A percentile compares a stretch with the other conserved stretches of the same genome.
phyloP scores from a whole-genome alignment of 2,329 filamentous ascomycete species.

The Diatrype stigma region DNA sequence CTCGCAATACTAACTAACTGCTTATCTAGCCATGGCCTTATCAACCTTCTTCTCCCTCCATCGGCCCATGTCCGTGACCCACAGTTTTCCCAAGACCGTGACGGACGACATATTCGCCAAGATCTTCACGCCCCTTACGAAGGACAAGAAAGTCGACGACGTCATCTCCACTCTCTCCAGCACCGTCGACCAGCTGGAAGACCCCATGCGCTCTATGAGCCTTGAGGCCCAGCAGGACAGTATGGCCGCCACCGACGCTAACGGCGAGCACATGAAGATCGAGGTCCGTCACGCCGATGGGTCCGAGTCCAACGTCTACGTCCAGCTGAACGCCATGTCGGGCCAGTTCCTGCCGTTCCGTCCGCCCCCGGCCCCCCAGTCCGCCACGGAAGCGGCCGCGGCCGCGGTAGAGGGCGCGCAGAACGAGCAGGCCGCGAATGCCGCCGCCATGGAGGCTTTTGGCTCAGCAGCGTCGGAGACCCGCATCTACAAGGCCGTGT shows the following conservation, averaged over 20 bases:
- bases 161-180: constrained; percentile 65
- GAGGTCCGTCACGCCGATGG: constrained; percentile 54
- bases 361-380: constrained; percentile 74
- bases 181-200: constrained; percentile 56
- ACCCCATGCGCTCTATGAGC: constrained; percentile 51
- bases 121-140: constrained; percentile 66
- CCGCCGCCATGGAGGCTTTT: constrained; percentile 29
- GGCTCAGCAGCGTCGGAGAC: constrained; percentile 29
- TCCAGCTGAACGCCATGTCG: constrained; percentile 65
- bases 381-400: constrained; percentile 44
- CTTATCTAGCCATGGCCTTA: constrained; percentile 68
- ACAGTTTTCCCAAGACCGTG: constrained; percentile 70
- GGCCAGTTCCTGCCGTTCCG: constrained; percentile 75
- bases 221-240: constrained; percentile 36
- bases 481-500: constrained; percentile 59
- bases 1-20: constrained; percentile 16
- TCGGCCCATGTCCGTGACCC: constrained; percentile 84
- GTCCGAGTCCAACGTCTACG: constrained; percentile 53
- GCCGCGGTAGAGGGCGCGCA: constrained; percentile 30
- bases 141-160: constrained; percentile 48
- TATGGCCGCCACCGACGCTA: constrained; percentile 30
- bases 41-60: constrained; percentile 96
- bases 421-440: constrained; percentile 20
- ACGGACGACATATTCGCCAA: constrained; percentile 73
- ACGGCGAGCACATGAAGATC: constrained; percentile 45